Conservation (phyloP, 2,329 filamentous ascomycete species). For the Elsinoe batatas region DNA sequence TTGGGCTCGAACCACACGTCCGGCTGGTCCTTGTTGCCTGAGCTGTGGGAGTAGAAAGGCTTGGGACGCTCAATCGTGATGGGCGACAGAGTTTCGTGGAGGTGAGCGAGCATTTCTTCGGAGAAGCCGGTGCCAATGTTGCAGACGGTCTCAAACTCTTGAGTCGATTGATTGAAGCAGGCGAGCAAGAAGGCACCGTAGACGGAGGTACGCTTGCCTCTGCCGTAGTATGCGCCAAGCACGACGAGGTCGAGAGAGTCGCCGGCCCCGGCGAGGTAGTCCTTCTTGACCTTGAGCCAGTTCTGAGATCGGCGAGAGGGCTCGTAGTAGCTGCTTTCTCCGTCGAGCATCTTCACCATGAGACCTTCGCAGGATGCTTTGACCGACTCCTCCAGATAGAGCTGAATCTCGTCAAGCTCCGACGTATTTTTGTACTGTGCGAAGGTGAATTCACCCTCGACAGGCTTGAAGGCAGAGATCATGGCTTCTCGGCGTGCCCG, state of each 20-base stretch:
- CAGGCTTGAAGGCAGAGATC: slow-evolving; percentile 58
- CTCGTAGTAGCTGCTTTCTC: slow-evolving; percentile 84
- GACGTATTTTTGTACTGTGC: slow-evolving; percentile 79
- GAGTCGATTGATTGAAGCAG: slow-evolving; percentile 72
- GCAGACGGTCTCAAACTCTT: slow-evolving; percentile 90
- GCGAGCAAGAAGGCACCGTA: slow-evolving; percentile 94
- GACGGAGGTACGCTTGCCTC: slow-evolving; percentile 88
- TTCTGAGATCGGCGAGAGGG: slow-evolving; percentile 93
- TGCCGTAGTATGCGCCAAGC: slow-evolving; percentile 85
- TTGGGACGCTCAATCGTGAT: slow-evolving; percentile 83
- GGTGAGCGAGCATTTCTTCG: slow-evolving; percentile 81
- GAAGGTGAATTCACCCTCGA: slow-evolving; percentile 86
- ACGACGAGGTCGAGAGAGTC: slow-evolving; percentile 96
- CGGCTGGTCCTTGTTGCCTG: slow-evolving; percentile 80
- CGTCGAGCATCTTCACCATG: slow-evolving; percentile 99
- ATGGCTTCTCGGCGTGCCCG: slow-evolving; percentile 74
- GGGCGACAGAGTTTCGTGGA: slow-evolving; percentile 64
- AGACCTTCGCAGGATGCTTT: slow-evolving; percentile 93
- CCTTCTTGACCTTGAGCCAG: slow-evolving; percentile 98
- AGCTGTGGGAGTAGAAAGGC: slow-evolving; percentile 84
- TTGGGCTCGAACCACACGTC: slow-evolving; percentile 97
- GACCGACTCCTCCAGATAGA: slow-evolving; percentile 84
- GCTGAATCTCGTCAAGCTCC: slow-evolving; percentile 87
- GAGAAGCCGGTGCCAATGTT: slow-evolving; percentile 98
- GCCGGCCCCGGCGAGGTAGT: slow-evolving; percentile 86